Conservation (phyloP, 1,139 yeast genomes). For the Sporopachydermia cereana region DNA sequence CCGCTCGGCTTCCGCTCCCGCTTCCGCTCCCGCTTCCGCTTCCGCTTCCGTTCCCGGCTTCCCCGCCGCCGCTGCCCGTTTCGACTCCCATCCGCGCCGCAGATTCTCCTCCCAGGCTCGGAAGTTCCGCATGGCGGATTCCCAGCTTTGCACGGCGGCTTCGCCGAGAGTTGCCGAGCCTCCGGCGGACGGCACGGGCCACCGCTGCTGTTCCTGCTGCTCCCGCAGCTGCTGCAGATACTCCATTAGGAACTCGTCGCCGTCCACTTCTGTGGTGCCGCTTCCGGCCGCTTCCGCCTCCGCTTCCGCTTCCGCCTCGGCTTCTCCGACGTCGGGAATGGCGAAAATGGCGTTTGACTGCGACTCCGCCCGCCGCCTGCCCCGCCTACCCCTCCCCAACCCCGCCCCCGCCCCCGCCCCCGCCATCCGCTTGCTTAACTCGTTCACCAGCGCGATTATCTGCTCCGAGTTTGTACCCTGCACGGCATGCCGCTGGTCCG, state of each 20-base stretch:
- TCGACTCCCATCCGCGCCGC: slow-evolving; percentile 4
- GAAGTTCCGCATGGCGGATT: slow-evolving; percentile 5
- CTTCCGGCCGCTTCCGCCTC: neutral
- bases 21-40: neutral
- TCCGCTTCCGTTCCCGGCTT: neutral
- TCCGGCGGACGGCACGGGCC: neutral
- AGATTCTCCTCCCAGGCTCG: slow-evolving; percentile 4
- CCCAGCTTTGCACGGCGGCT: slow-evolving; percentile 7
- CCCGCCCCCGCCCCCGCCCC: neutral
- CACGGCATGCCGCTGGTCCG: neutral
- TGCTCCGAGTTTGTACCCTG: neutral
- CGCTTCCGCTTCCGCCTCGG: neutral
- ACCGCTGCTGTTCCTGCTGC: neutral
- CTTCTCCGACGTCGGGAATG: neutral
- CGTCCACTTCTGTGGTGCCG: neutral
- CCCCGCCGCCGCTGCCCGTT: neutral
- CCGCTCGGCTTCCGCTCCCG: neutral
- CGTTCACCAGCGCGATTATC: slow-evolving; percentile 3
- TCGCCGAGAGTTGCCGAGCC: neutral
- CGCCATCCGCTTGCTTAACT: slow-evolving; percentile 1
- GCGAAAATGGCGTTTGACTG: neutral
- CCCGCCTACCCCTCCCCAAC: neutral
- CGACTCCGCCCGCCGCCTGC: neutral
- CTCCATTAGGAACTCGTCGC: neutral
- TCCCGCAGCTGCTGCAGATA: neutral